Conservation (phyloP, 106 monocot genomes). For the Cymbidium sinense region DNA sequence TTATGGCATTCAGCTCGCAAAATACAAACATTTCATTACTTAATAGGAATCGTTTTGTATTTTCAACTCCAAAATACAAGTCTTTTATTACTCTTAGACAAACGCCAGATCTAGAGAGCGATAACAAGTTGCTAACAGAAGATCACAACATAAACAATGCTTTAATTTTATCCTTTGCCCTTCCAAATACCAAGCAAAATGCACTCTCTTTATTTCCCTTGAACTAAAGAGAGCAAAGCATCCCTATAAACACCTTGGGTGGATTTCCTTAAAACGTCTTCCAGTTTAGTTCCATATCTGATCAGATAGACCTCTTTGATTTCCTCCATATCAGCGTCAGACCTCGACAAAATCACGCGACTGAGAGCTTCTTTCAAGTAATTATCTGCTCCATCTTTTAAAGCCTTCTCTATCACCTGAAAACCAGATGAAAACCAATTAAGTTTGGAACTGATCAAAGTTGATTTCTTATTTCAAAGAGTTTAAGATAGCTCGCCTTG, state of each 20-base stretch:
- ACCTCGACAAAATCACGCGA: slow-evolving; percentile 39
- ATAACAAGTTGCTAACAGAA: no score
- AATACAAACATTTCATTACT: no score
- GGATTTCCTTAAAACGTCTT: slow-evolving; percentile 25
- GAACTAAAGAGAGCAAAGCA: slow-evolving; percentile 41
- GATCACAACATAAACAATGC: no score
- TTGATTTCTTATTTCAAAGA: background rate
- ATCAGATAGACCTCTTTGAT: slow-evolving; percentile 41
- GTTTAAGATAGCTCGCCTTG: slow-evolving; percentile 22
- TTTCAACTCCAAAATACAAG: no score
- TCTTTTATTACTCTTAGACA: no score
- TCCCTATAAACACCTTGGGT: slow-evolving; percentile 46
- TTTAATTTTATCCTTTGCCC: no score
- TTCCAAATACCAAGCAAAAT: no score
- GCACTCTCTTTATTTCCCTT: background rate
- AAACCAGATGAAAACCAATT: background rate
- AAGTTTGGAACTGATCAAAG: background rate
- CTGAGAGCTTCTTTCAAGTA: slow-evolving; percentile 34
- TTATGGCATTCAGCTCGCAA: no score
- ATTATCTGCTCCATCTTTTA: slow-evolving; percentile 36
- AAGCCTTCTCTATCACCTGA: slow-evolving; percentile 37
- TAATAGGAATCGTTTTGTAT: no score
- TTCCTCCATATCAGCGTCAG: slow-evolving; percentile 43
- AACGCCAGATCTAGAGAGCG: no score
- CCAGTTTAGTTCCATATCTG: slow-evolving; percentile 30